Base-by-base conservation (phyloP, 352 stramenopile genomes). In the Globisporangium cederbergense region DNA sequence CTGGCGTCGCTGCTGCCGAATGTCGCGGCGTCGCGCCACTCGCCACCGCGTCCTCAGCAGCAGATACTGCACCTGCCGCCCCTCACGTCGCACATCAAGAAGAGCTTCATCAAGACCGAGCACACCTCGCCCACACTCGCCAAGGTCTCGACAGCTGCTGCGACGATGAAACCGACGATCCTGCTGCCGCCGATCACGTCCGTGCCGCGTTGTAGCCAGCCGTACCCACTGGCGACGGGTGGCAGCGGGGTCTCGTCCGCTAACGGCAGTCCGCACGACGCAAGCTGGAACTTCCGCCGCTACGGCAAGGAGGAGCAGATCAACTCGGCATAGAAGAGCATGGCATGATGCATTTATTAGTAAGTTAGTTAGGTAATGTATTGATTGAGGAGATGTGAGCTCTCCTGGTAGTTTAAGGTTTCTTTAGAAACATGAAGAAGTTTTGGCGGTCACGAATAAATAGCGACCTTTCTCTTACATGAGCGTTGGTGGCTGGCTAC, bases 171-270 rank as follows among this genome's bases (percentile, higher is more conserved):
- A 42, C 60, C 60, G 40, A 66, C 60, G 42, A 66, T 66, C 32
- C 51, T 66, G 42, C 30, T 66, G 40, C 60, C 60, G 52, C 60
- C 60, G 20, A 54, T 66, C 52, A 66, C 61, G 18, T 61, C 61
- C 0, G 61, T 57, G 61, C 51, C 61, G 61, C 61, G 61, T 14
- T 64, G 58, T 16, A n/a, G 45, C 11, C 46, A 42, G 34, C 14
- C 36, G 20, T 61, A 56, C 32, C 40, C 43, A n/a, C 34, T 57
- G 49, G 40, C 40, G 11, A n/a, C 40, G 40, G 22, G 38, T 20
- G 32, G 53, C 36, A 58, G 22, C 54, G 22, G 20, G 20, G 25
- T 8, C 11, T 58, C 38, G n/a, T 45, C 34, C 42, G n/a, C 45
- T 14, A 38, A 9, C 50, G 28, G 10, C 40, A n/a, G 50, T 1